A percentile compares a stretch with the other conserved stretches of the same genome.
These are phyloP conservation scores for Cystoisospora suis DNA, from an alignment of 169 alveolate species.

Conservation along the genomic window DNA sequence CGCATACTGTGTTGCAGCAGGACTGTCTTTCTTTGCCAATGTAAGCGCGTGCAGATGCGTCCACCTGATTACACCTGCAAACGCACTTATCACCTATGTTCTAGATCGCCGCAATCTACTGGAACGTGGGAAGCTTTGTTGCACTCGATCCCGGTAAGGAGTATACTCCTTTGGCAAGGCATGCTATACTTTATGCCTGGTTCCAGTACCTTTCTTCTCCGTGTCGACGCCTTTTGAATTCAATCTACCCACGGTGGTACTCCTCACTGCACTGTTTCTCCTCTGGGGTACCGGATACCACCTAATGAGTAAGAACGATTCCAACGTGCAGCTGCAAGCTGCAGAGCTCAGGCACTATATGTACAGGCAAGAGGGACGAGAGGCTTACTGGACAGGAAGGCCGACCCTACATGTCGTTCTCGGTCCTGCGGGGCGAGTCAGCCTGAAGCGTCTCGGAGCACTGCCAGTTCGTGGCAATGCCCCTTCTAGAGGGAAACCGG, in stretches of 20 bases:
- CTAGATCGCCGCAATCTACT: background rate
- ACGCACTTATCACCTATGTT: background rate
- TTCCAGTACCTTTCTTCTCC: constrained; percentile 10
- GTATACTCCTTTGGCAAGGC: background rate
- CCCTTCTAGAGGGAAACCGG: too few relatives aligned
- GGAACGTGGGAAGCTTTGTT: background rate
- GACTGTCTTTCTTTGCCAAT: background rate
- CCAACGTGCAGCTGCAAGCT: too few relatives aligned
- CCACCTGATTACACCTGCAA: background rate
- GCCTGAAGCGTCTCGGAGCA: too few relatives aligned
- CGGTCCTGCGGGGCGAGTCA: too few relatives aligned
- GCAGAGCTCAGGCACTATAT: too few relatives aligned
- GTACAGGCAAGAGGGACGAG: too few relatives aligned
- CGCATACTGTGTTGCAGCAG: background rate
- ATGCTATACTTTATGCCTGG: too few relatives aligned
- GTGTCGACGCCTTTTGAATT: background rate
- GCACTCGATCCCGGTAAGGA: constrained; percentile 29
- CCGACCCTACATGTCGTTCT: too few relatives aligned
- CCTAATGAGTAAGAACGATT: background rate
- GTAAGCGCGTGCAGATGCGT: background rate
- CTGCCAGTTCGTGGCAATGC: too few relatives aligned
- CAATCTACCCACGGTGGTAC: background rate
- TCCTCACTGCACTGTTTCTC: background rate
- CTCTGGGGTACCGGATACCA: background rate
- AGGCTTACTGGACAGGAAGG: too few relatives aligned